Conservation (phyloP, 345 rosid genomes). For the Salix suchowensis region DNA sequence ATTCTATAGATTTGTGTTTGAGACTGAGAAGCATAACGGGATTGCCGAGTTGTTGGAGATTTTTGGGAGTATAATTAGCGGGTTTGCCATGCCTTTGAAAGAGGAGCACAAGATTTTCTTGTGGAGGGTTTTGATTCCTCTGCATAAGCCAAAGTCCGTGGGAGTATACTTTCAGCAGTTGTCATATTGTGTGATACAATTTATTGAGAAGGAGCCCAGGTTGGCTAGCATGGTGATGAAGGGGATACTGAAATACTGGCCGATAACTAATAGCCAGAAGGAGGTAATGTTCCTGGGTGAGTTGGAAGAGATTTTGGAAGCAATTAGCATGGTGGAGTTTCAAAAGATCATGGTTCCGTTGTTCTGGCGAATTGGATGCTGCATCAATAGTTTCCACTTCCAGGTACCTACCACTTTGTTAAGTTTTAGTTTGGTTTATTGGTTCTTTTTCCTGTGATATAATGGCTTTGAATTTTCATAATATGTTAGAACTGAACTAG, state of each 20-base stretch:
- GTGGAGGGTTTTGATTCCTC: slow-evolving; percentile 73
- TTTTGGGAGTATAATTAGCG: slow-evolving; percentile 76
- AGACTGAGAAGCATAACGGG: slow-evolving; percentile 78
- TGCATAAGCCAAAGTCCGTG: slow-evolving; percentile 80
- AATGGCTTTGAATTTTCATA: background rate
- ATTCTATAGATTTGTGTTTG: slow-evolving; percentile 66
- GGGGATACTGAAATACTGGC: slow-evolving; percentile 81
- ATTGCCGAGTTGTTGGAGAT: slow-evolving; percentile 80
- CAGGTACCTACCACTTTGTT: slow-evolving; percentile 48
- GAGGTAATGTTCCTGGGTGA: slow-evolving; percentile 86
- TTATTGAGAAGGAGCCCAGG: slow-evolving; percentile 80
- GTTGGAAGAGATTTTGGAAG: slow-evolving; percentile 78
- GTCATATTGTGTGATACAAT: slow-evolving; percentile 69
- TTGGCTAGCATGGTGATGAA: slow-evolving; percentile 55
- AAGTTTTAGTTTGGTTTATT: background rate
- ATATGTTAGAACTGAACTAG: background rate
- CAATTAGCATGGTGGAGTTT: slow-evolving; percentile 63
- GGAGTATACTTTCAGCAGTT: slow-evolving; percentile 77
- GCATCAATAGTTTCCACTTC: slow-evolving; percentile 78
- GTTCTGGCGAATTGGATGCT: slow-evolving; percentile 67
- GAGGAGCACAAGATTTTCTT: slow-evolving; percentile 90
- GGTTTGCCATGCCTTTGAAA: slow-evolving; percentile 81
- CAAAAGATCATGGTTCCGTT: slow-evolving; percentile 75
- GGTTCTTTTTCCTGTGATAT: background rate
- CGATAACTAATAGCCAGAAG: slow-evolving; percentile 77